A percentile compares a stretch with the other conserved stretches of the same genome.
Conservation (phyloP, 2,329 filamentous ascomycete genomes). For the Paracoccidioides brasiliensis region DNA sequence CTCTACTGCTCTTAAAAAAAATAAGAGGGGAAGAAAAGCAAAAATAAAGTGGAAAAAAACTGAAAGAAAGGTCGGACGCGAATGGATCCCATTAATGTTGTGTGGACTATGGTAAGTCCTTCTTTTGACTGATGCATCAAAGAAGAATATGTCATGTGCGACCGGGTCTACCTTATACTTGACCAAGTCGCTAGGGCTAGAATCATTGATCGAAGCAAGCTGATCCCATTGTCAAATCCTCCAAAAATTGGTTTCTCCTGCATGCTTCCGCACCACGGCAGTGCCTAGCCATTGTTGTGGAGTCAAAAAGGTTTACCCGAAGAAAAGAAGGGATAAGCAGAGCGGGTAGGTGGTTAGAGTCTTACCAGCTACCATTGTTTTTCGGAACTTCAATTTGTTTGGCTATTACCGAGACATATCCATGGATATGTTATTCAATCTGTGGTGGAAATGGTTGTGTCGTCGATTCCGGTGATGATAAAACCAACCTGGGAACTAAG, state of each 20-base stretch:
- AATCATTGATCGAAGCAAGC: background rate
- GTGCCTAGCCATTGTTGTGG: conserved; percentile 1
- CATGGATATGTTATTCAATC: background rate
- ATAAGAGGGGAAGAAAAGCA: background rate
- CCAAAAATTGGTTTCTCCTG: background rate
- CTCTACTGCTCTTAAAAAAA: background rate
- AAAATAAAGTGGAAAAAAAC: background rate
- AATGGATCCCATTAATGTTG: background rate
- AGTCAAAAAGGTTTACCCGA: background rate
- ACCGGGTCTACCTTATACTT: conserved; percentile 2
- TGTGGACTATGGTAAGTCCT: background rate
- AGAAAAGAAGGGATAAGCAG: background rate
- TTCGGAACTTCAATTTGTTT: background rate
- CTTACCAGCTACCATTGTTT: background rate
- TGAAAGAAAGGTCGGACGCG: conserved; percentile 3
- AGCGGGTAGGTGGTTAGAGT: background rate
- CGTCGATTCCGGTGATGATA: background rate
- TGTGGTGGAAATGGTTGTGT: background rate
- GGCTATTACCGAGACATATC: background rate
- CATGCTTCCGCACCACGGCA: background rate
- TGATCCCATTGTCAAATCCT: conserved; percentile 1
- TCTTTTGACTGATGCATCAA: conserved; percentile 3
- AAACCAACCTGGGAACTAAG: background rate
- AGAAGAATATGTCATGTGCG: conserved; percentile 5
- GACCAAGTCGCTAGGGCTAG: background rate